Conservation (phyloP, 1,284 basidiomycete genomes). For the Tetrapyrgos nigripes region DNA sequence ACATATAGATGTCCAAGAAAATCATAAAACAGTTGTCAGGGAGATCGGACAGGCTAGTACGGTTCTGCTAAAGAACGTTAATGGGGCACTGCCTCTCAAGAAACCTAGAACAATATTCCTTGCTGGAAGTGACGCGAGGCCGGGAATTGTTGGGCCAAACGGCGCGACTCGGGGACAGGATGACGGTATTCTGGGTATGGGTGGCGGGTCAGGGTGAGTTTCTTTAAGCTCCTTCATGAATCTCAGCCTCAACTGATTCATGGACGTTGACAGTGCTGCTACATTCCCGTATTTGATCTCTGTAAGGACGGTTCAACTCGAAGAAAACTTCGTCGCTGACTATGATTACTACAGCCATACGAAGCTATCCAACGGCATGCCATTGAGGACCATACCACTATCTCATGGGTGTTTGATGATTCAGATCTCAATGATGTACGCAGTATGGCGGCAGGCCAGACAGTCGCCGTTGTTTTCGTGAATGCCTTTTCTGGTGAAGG, state of each 20-base stretch:
- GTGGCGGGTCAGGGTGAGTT: slow-evolving; percentile 54
- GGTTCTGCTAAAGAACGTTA: slow-evolving; percentile 81
- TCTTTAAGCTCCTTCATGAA: slow-evolving; percentile 42
- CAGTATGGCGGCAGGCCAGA: slow-evolving; percentile 29
- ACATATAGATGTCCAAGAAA: slow-evolving; percentile 77
- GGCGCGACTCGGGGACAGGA: slow-evolving; percentile 59
- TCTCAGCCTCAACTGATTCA: slow-evolving; percentile 50
- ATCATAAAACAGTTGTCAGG: slow-evolving; percentile 70
- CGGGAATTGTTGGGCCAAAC: slow-evolving; percentile 74
- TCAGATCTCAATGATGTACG: slow-evolving; percentile 35
- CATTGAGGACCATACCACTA: slow-evolving; percentile 34
- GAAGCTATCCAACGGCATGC: slow-evolving; percentile 46
- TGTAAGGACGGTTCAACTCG: slow-evolving; percentile 28
- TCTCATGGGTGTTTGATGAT: slow-evolving; percentile 44
- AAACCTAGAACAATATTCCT: slow-evolving; percentile 65
- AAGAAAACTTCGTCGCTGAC: neutral
- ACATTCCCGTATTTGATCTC: slow-evolving; percentile 45
- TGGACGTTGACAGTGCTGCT: slow-evolving; percentile 43
- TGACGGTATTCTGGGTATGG: slow-evolving; percentile 61
- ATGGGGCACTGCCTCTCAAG: slow-evolving; percentile 66
- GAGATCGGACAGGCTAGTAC: slow-evolving; percentile 76
- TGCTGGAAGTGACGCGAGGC: slow-evolving; percentile 77
- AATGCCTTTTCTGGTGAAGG: slow-evolving; percentile 48
- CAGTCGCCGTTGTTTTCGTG: slow-evolving; percentile 45
- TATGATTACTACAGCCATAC: slow-evolving; percentile 32